Evolutionary conservation across 257 asterid species (phyloP), one percentile per base, ranked within the genome.

Genomic region (Craterostigma plantagineum): DNA sequence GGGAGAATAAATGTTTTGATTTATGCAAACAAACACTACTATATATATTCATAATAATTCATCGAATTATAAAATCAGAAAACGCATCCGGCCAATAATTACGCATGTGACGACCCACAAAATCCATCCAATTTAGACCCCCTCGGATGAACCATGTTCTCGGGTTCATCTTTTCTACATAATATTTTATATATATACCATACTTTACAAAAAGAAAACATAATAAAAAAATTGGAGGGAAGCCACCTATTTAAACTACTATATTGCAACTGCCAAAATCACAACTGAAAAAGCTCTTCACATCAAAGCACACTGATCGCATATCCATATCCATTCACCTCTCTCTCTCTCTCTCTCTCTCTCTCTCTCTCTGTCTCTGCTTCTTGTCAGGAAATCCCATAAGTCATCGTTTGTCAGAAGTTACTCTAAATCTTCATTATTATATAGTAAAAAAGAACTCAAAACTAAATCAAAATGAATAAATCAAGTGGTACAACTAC

Each of bases 21-120:
- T 23, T 23, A 6, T 23, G 2, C 30, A 6, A 40, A 40, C 34
- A 38, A 58, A 10, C 38, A 34, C n/a, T 40, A 23, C 17, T 35
- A n/a, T 48, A 54, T 7, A 41, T 23, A 10, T 9, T 4, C 50
- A 10, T 9, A 46, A 41, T n/a, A n/a, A n/a, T n/a, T 43, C 51
- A 48, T 12, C 39, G 49, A 41, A 54, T 59, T 64, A 51, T n/a
- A n/a, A 59, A 33, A 47, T 58, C 23, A 58, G 57, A 55, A n/a
- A 49, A 48, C 48, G 61, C 70, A 67, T 59, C 58, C 62, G 74
- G 50, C 58, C 59, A 63, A 63, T 58, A 63, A 63, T 67, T 66
- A 63, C 55, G 70, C 70, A 67, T 67, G 70, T 63, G 70, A 62
- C 55, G 57, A 64, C 55, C 61, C 4, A 10, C 7, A 10, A 40